Evolutionary conservation across 441 rosid species (phyloP).

Genomic region (Pelargonium myrrhifolium): DNA sequence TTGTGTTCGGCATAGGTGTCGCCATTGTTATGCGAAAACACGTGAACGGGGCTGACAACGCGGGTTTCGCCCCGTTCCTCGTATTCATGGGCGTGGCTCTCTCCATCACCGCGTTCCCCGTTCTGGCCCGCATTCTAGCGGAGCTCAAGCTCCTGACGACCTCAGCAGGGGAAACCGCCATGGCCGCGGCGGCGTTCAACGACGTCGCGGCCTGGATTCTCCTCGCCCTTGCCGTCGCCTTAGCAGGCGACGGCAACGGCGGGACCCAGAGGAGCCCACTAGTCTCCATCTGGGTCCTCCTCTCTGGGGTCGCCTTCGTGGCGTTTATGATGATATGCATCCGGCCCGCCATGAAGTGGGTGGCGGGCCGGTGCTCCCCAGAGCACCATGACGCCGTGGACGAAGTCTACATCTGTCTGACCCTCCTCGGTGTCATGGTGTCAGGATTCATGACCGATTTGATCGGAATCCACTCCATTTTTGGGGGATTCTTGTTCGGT

Average conservation of each 20-base stretch:
- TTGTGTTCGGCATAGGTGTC: conserved; percentile 48
- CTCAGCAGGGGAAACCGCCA: conserved; percentile 51
- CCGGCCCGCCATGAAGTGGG: conserved; percentile 53
- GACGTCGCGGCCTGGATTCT: conserved; percentile 26
- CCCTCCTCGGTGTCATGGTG: conserved; percentile 59
- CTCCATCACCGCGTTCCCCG: conserved; percentile 45
- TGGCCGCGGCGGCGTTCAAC: conserved; percentile 67
- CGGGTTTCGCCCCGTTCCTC: conserved; percentile 36
- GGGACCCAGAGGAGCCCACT: conserved; percentile 39
- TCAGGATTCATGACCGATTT: conserved; percentile 61
- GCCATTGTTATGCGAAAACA: conserved; percentile 39
- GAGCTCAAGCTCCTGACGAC: conserved; percentile 59
- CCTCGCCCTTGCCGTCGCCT: conserved; percentile 48
- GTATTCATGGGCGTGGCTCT: conserved; percentile 56
- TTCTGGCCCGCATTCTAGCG: conserved; percentile 32
- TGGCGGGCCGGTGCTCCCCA: conserved; percentile 39
- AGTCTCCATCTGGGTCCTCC: conserved; percentile 54
- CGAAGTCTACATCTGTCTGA: conserved; percentile 53
- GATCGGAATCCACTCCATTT: conserved; percentile 66
- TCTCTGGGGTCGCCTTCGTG: conserved; percentile 50
- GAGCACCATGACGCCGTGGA: conserved; percentile 37
- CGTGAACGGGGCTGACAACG: conserved; percentile 36
- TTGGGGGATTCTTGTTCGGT: conserved; percentile 67
- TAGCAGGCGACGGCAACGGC: conserved; percentile 34
- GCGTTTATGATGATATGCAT: conserved; percentile 43